Evolutionary conservation across 2,329 filamentous ascomycete species (phyloP), one percentile per base, ranked within the genome.

Genomic region (Neonectria coccinea): DNA sequence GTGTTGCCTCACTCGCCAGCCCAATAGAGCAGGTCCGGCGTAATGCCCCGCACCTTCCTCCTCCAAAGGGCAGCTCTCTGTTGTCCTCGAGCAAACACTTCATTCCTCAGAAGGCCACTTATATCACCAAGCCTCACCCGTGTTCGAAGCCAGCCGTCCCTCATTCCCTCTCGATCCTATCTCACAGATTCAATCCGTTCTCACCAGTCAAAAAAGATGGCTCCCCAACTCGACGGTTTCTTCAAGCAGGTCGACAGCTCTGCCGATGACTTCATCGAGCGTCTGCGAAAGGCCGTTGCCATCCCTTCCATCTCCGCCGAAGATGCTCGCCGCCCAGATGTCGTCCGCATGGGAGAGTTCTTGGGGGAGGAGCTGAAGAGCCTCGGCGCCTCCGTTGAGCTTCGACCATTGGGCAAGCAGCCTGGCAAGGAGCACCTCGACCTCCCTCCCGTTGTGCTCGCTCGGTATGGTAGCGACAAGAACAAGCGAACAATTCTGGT

Each of bases 301-400:
- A 99, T 99, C 75, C 96, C 96, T 20, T 99, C 96, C 68, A 87
- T 99, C 78, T 98, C 95, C 36, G 92, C 95, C 52, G 94, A 97
- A 68, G 93, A 96, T 76, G 91, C 91, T 72, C 91, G 93, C 76
- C 90, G 96, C 65, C 90, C 90, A 59, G 94, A 99, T 86, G 96
- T 99, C 67, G 89, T 99, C 76, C 93, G 91, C 84, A 99, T 99
- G 96, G 96, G 93, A 74, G 86, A 97, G 75, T 99, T 91, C 79
- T 91, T 99, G 68, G 93, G 90, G 69, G 84, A 86, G 56, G 92
- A 98, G 84, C 89, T 99, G 72, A 91, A 90, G 80, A 83, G 84
- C 20, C 88, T 99, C 27, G 96, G 96, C 65, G 96, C 94, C 69
- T 86, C 91, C 70, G 94, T 97, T 70, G 90, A 98, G 83, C 88